These are phyloP conservation scores for Benincasa hispida DNA, from an alignment of 306 rosid species.

Conservation along the genomic window DNA sequence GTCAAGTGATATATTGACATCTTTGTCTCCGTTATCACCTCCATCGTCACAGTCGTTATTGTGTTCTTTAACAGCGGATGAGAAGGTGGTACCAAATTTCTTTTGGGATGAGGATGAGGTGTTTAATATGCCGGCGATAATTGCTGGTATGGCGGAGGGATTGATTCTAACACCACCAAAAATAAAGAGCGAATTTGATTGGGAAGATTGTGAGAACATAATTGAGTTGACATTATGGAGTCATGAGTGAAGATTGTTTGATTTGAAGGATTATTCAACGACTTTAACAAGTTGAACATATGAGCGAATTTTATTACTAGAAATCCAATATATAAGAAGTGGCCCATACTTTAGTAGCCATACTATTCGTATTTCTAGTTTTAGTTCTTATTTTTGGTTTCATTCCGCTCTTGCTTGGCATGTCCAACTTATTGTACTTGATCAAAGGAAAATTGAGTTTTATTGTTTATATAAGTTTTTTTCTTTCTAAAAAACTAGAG, in stretches of 20 bases:
- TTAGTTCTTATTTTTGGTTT: no score
- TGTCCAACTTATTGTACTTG: no score
- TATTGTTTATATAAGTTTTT: no score
- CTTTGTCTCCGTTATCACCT: background rate
- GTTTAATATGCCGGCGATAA: slow-evolving; percentile 32
- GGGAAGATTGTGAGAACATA: slow-evolving; percentile 8
- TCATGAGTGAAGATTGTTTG: background rate
- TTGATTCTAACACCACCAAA: slow-evolving; percentile 31
- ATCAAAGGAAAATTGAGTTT: no score
- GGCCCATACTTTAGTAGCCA: no score
- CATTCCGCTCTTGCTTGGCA: no score
- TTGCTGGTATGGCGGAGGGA: slow-evolving; percentile 36
- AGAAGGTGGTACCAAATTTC: background rate
- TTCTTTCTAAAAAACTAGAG: no score
- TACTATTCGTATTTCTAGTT: no score
- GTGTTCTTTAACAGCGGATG: background rate
- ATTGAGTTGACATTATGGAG: slow-evolving; percentile 15
- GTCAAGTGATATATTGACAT: background rate
- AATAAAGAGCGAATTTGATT: slow-evolving; percentile 23
- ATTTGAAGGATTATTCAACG: background rate
- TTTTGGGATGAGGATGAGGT: slow-evolving; percentile 26
- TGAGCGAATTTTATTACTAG: no score
- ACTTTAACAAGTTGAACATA: background rate
- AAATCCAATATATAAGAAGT: no score
- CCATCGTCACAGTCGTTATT: background rate